Evolutionary conservation across 345 rosid genomes (phyloP).

Genomic region (Acer saccharum): DNA sequence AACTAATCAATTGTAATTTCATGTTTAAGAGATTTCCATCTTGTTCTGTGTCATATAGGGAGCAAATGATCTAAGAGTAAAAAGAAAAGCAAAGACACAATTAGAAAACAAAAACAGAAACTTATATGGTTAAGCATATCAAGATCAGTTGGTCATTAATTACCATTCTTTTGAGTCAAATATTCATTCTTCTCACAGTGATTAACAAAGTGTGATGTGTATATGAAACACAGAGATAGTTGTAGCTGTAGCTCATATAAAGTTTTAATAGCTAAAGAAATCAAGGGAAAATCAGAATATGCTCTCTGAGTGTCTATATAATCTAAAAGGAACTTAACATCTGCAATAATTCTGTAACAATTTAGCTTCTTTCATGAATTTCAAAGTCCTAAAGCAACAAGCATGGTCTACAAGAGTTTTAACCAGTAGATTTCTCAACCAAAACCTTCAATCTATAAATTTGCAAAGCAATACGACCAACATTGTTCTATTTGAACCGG

Average conservation of each 20-base stretch:
- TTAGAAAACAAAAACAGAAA: constrained; percentile 4
- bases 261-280: background rate
- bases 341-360: background rate
- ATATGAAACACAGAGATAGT: background rate
- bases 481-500: background rate
- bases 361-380: background rate
- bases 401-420: background rate
- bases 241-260: background rate
- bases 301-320: background rate
- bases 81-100: background rate
- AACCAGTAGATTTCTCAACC: background rate
- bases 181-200: too few relatives aligned
- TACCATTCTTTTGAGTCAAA: too few relatives aligned
- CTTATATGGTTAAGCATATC: background rate
- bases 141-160: background rate
- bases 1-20: background rate
- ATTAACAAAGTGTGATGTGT: too few relatives aligned
- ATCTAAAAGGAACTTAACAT: background rate
- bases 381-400: background rate
- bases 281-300: background rate
- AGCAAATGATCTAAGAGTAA: constrained; percentile 61
- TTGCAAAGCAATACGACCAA: background rate
- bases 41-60: constrained; percentile 59
- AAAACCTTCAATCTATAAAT: background rate
- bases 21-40: constrained; percentile 43